These are phyloP conservation scores for Daedaleopsis nitida DNA, from an alignment of 768 basidiomycete genomes.

Conservation along the genomic window DNA sequence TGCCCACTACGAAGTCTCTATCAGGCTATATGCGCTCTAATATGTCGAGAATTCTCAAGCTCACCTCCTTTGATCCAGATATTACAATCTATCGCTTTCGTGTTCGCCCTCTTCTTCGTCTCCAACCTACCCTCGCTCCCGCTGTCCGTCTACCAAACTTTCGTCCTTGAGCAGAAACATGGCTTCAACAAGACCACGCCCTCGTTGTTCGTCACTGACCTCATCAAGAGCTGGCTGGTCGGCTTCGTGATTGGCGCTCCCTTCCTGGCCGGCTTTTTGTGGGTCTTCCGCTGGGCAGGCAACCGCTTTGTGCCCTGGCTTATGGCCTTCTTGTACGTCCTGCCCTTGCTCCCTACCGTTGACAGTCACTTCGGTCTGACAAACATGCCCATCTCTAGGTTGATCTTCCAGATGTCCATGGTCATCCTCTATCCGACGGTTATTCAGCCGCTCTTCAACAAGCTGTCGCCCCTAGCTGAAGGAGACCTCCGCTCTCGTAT, in stretches of 20 bases:
- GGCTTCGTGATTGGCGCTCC: constrained; percentile 77
- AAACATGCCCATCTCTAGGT: constrained; percentile 40
- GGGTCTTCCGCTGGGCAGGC: constrained; percentile 91
- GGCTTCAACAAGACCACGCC: constrained; percentile 97
- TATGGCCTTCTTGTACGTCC: constrained; percentile 85
- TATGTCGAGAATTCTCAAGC: not conserved
- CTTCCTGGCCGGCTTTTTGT: constrained; percentile 84
- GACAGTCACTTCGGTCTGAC: not conserved
- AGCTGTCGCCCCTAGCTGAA: constrained; percentile 79
- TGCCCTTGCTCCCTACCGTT: not conserved
- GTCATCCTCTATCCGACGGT: constrained; percentile 80
- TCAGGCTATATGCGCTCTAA: no score
- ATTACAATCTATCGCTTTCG: constrained; percentile 78
- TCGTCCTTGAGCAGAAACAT: constrained; percentile 92
- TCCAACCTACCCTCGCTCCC: constrained; percentile 75
- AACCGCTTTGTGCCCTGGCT: constrained; percentile 91
- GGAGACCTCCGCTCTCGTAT: constrained; percentile 80
- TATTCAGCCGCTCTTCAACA: constrained; percentile 98
- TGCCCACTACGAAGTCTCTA: no score
- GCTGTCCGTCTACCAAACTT: constrained; percentile 81
- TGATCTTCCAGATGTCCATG: constrained; percentile 83
- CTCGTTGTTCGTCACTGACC: constrained; percentile 71
- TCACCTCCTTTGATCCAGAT: constrained; percentile 51
- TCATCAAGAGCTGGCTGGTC: constrained; percentile 78
- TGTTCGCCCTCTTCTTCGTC: constrained; percentile 62